A percentile compares a stretch with the other conserved stretches of the same genome.
phyloP scores from a whole-genome alignment of 2,329 filamentous ascomycete species.

The Rhinocladiella similis region DNA sequence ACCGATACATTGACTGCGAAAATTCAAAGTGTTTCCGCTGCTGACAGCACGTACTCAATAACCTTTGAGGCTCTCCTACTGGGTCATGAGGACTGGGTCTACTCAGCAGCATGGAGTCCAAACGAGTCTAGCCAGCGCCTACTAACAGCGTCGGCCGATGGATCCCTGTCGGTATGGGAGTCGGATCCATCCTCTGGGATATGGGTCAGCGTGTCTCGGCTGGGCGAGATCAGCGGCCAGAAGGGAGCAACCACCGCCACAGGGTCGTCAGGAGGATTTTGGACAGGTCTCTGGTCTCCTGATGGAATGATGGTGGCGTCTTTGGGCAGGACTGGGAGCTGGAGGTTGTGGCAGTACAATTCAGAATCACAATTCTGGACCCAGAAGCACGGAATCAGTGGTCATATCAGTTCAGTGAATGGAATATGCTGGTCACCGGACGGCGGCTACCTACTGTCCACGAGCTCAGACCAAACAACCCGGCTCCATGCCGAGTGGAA shows the following conservation, averaged over 20 bases:
- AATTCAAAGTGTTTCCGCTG: conserved; percentile 70
- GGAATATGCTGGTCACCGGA: conserved; percentile 80
- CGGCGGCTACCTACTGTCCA: conserved; percentile 84
- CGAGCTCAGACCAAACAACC: conserved; percentile 89
- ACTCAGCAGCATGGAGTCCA: conserved; percentile 75
- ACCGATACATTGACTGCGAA: conserved; percentile 77
- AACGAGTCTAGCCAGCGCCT: conserved; percentile 63
- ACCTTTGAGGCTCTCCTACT: conserved; percentile 93
- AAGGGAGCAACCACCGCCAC: conserved; percentile 97
- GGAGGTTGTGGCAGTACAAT: conserved; percentile 79
- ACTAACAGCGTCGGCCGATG: conserved; percentile 90
- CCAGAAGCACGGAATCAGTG: conserved; percentile 74
- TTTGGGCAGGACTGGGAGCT: conserved; percentile 87
- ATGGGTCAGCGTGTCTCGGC: conserved; percentile 81
- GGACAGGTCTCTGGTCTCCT: conserved; percentile 91
- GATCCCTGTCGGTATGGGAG: conserved; percentile 91
- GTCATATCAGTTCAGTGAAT: conserved; percentile 79
- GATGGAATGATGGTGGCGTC: conserved; percentile 67
- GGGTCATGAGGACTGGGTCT: conserved; percentile 98
- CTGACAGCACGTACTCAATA: conserved; percentile 67
- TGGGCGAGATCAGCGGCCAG: conserved; percentile 91
- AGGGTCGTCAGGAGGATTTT: conserved; percentile 93
- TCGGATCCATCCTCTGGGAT: conserved; percentile 80
- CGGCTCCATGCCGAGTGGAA: conserved; percentile 81
- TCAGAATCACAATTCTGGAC: conserved; percentile 66